Base-by-base conservation (phyloP, 2,329 filamentous ascomycete species). In the Plectosphaerella sp. region DNA sequence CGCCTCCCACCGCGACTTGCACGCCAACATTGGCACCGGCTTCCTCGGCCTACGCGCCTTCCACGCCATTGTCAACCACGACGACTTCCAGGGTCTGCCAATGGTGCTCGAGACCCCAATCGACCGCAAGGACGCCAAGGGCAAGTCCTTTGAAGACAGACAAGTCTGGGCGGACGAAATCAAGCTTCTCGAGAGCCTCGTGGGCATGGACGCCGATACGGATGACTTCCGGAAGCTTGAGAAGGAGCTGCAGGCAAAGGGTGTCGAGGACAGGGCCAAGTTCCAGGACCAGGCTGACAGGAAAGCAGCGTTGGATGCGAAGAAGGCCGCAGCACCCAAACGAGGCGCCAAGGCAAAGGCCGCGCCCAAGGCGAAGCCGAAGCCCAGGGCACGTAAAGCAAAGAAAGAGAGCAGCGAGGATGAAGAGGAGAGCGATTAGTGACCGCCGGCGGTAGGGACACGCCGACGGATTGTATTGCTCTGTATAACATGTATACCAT, bases 31-130 rank as follows among this genome's bases (percentile, higher is more conserved):
- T 57, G 94, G 94, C 24, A 95, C 91, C 0, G 94, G 94, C 1
- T 99, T 95, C 65, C 78, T 99, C 0, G 94, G 94, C 1, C 78
- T 99, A 15, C 82, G 89, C 20, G 89, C 92, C 3, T 99, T 99
- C 69, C 90, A 96, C 72, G 90, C 86, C 64, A 74, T 99, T 54
- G 87, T 97, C 77, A 97, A 97, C 67, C 84, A 91, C 62, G 75
- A 79, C 24, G 76, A 83, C 2, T 88, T 97, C 54, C 81, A 88
- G 59, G 83, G 83, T 24, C 71, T 97, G 62, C 94, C 94, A 4
- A 91, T 99, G 83, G 86, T 99, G 2, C 80, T 99, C 8, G 94
- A 99, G 74, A 99, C 94, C n/a, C 94, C 94, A 6, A 93, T 94
- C 57, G 90, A 95, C 56, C 78, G 79, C 37, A 82, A 83, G 45